Percentiles rank a stretch among this genome's conserved stretches.
phyloP scores from a whole-genome alignment of 2,329 filamentous ascomycete genomes.

The Endothia cerciana region DNA sequence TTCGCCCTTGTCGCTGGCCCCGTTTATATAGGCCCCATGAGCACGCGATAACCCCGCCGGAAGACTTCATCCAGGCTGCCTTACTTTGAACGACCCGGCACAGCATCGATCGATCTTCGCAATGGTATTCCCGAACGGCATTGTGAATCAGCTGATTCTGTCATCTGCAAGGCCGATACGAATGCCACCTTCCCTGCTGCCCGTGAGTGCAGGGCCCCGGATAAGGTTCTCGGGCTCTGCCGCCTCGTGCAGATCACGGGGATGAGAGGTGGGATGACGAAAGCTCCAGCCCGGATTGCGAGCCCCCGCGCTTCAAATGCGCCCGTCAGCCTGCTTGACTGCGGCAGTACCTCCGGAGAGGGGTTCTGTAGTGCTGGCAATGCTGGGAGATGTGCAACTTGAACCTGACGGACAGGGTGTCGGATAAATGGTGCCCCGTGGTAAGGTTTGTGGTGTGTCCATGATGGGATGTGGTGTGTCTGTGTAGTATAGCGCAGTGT shows the following conservation, averaged over 20 bases:
- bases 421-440: background rate
- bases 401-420: background rate
- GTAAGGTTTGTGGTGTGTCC: background rate
- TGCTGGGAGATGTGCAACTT: slow-evolving; percentile 12
- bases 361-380: slow-evolving; percentile 11
- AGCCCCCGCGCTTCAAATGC: slow-evolving; percentile 10
- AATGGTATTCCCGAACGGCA: background rate
- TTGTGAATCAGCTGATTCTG: background rate
- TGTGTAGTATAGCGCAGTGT: background rate
- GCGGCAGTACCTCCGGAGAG: background rate
- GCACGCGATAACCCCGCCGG: slow-evolving; percentile 27
- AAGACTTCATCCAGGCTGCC: slow-evolving; percentile 12
- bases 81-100: background rate
- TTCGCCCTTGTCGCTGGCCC: background rate
- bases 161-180: background rate
- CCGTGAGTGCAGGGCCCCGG: background rate
- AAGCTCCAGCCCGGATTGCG: slow-evolving; percentile 19
- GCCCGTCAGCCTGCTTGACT: background rate
- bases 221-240: slow-evolving; percentile 13
- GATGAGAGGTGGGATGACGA: slow-evolving; percentile 18
- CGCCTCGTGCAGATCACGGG: slow-evolving; percentile 16
- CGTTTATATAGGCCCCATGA: background rate
- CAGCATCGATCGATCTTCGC: background rate
- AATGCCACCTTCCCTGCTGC: slow-evolving; percentile 13
- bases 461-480: slow-evolving; percentile 1